Conservation (phyloP, 1,284 basidiomycete species). For the Fomitopsis pinicola region DNA sequence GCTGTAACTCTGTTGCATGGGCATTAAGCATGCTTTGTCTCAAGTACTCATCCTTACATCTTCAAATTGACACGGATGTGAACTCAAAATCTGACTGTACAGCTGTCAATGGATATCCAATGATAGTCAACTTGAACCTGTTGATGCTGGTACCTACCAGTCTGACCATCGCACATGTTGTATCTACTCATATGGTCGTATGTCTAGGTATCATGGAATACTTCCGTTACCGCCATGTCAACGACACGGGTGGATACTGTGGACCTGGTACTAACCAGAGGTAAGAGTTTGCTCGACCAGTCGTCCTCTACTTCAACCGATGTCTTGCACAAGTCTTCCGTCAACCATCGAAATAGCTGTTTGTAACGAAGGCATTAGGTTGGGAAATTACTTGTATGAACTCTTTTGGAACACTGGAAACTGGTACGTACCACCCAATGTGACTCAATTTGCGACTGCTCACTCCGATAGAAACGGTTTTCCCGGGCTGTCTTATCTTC, state of each 20-base stretch:
- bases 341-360: constrained; percentile 8
- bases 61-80: too few species aligned
- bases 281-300: background rate
- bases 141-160: too few species aligned
- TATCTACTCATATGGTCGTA: background rate
- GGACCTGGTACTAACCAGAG: constrained; percentile 5
- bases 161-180: background rate
- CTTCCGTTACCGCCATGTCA: too few species aligned
- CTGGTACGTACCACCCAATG: constrained; percentile 4
- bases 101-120: constrained; percentile 12
- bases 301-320: background rate
- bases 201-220: too few species aligned
- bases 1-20: constrained; percentile 16
- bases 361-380: constrained; percentile 10
- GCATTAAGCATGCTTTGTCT: constrained; percentile 18
- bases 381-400: constrained; percentile 11
- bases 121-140: too few species aligned
- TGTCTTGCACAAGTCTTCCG: background rate
- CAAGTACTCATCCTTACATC: constrained; percentile 6
- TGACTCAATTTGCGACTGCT: too few species aligned
- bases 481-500: background rate
- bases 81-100: too few species aligned
- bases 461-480: too few species aligned
- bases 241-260: background rate
- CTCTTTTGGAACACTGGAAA: constrained; percentile 14